Evolutionary conservation across 2,329 filamentous ascomycete species (phyloP), one percentile per base, ranked within the genome.

Genomic region (Plenodomus biglobosus): DNA sequence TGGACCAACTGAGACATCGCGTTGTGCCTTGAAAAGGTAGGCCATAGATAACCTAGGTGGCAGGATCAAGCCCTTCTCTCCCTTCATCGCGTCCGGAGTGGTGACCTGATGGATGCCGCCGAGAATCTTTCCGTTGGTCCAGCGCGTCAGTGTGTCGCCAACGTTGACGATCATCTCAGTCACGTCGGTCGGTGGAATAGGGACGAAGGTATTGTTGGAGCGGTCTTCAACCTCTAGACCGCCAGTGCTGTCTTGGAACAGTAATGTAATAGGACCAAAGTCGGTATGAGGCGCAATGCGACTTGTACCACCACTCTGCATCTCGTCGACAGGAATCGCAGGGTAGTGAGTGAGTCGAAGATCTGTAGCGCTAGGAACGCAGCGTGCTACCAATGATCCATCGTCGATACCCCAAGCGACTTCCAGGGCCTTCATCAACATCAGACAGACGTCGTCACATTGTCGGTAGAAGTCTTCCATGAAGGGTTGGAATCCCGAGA

Each of bases 141-240:
- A 19, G 19, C 20, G 24, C 15, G 19, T 21, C 8, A 46, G 21
- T 5, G 15, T 46, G n/a, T 42, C 20, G 19, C 44, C 37, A 1
- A 46, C 20, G n/a, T 46, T 19, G 1, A 46, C 38, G 19, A 27
- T 35, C 3, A 46, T 18, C 38, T 46, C 38, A 1, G 38, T 38
- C 6, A 16, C 20, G 8, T 41, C 3, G 15, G 24, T 16, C 3
- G 27, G 38, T 8, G 21, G 32, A 8, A 41, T 38, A 3, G 38
- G 44, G 15, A 41, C 18, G 20, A 36, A 46, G 13, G 39, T 17
- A 7, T 32, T 32, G n/a, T 13, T 36, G 16, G 18, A 41, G 27
- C 55, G 50, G 71, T 92, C 92, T 70, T 91, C 88, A 20, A 88
- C 88, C 74, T 94, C 88, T 50, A 94, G 74, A 0, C 89, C 88